phyloP scores from a whole-genome alignment of 208 protist species.

The Wallacemonas collosoma region DNA sequence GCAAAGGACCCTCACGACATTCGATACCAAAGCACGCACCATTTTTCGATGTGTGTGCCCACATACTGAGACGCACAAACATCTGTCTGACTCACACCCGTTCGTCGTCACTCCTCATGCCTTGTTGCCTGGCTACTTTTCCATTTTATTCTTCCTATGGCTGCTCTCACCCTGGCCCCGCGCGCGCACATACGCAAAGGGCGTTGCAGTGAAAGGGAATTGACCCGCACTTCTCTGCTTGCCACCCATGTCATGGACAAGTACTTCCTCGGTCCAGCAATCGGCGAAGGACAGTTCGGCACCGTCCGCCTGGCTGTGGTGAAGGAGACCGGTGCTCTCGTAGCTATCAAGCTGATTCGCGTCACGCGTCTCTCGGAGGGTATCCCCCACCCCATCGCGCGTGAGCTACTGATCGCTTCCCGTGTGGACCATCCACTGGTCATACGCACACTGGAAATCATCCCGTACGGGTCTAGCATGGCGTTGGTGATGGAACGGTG shows the following conservation, averaged over 20 bases:
- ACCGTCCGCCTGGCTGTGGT: constrained; percentile 54
- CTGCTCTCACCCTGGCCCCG: too few species aligned
- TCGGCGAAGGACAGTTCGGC: constrained; percentile 84
- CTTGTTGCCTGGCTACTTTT: too few species aligned
- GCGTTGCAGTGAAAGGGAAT: neutral
- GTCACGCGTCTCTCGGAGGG: constrained; percentile 55
- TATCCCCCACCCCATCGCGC: constrained; percentile 81
- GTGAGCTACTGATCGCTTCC: constrained; percentile 64
- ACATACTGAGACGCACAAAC: too few species aligned
- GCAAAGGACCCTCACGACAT: too few species aligned
- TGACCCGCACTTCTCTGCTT: neutral
- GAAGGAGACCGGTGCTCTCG: constrained; percentile 50
- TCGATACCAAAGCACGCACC: too few species aligned
- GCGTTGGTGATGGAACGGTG: constrained; percentile 85
- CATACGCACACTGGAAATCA: constrained; percentile 66
- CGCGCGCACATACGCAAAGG: too few species aligned
- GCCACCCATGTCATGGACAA: constrained; percentile 49
- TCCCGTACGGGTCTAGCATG: constrained; percentile 56
- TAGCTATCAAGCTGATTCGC: constrained; percentile 78
- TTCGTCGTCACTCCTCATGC: too few species aligned
- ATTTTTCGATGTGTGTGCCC: too few species aligned
- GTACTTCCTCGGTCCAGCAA: constrained; percentile 52
- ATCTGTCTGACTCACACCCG: too few species aligned
- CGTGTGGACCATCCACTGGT: constrained; percentile 59
- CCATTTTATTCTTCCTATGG: too few species aligned